Percentiles rank a stretch among this genome's conserved stretches.
These are phyloP conservation scores for Hypsizygus ulmarius DNA, from an alignment of 1,284 basidiomycete genomes.

Conservation along the genomic window DNA sequence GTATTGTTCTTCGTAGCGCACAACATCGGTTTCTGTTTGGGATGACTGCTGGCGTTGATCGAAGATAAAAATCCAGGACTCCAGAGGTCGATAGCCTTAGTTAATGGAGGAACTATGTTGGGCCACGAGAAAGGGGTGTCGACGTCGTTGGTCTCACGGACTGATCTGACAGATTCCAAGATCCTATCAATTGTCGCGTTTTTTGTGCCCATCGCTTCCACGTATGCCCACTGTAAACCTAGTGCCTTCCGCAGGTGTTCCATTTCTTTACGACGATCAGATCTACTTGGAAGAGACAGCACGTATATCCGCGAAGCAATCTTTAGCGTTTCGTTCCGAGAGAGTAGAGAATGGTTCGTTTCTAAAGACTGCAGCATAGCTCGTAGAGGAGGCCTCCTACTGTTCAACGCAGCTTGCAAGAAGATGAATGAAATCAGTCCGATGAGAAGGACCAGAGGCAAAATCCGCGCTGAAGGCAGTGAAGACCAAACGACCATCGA, in stretches of 20 bases:
- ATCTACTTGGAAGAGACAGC: slow-evolving; percentile 52
- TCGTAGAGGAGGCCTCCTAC: too few relatives aligned
- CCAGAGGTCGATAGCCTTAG: slow-evolving; percentile 26
- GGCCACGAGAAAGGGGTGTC: slow-evolving; percentile 45
- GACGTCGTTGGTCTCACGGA: slow-evolving; percentile 25
- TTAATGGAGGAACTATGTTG: slow-evolving; percentile 30
- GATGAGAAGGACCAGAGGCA: too few relatives aligned
- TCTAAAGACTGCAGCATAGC: too few relatives aligned
- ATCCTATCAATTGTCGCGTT: slow-evolving; percentile 39
- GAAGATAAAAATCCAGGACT: slow-evolving; percentile 35
- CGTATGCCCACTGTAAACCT: slow-evolving; percentile 48
- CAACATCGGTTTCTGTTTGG: slow-evolving; percentile 35
- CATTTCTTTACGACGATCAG: slow-evolving; percentile 55
- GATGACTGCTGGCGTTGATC: not conserved
- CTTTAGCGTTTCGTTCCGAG: slow-evolving; percentile 21
- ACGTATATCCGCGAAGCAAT: slow-evolving; percentile 49
- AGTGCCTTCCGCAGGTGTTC: slow-evolving; percentile 45
- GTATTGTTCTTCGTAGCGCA: slow-evolving; percentile 49
- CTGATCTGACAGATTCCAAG: slow-evolving; percentile 36
- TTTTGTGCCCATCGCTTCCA: slow-evolving; percentile 45
- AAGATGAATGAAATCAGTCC: too few relatives aligned
- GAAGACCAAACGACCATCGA: too few relatives aligned
- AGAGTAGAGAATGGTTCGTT: not conserved
- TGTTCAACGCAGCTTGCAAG: too few relatives aligned
- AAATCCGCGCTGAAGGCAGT: too few relatives aligned